Base-by-base conservation (phyloP, 1,139 yeast genomes). In the Sugiyamaella paludigena region DNA sequence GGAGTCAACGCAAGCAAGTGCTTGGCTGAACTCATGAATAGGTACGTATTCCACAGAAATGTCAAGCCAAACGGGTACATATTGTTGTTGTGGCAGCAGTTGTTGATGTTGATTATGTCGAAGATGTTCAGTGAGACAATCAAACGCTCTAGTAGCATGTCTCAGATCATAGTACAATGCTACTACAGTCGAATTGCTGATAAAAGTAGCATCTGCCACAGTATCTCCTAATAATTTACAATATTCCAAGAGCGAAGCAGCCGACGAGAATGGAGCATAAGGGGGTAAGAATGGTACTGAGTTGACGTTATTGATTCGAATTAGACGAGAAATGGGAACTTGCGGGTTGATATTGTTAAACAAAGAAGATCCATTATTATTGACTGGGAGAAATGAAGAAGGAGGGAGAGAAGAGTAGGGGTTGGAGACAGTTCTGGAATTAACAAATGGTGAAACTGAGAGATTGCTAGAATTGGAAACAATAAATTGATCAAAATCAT, bases 91-190 rank as follows among this genome's bases (percentile, higher is more conserved):
- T n/a, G n/a, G n/a, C n/a, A n/a, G n/a, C n/a, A n/a, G n/a, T 8
- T 15, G 27, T n/a, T 8, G 12, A n/a, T n/a, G 5, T 35, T 35
- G 9, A 8, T 2, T 16, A 13, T 12, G 12, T 34, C 36, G 30
- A 19, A 41, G 31, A 12, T 15, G 13, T 13, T 29, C 45, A 15
- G 31, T 12, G 12, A 42, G 36, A 6, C 5, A 52, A 26, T 57
- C 44, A 33, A 53, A 55, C 7, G 64, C 62, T 24, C 53, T 48
- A 30, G 58, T 50, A 6, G 67, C 60, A 42, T 60, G 61, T 15
- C 66, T 52, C 33, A 63, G 32, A 47, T 64, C 67, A 37, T 52
- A 59, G 49, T 54, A 64, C 6, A 59, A 61, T 13, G 61, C 58
- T 6, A 40, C 33, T 6, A 45, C 45, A n/a, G 45, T 35, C 4